Evolutionary conservation across 106 monocot species (phyloP), one percentile per base, ranked within the genome.

Genomic region (Acorus gramineus): DNA sequence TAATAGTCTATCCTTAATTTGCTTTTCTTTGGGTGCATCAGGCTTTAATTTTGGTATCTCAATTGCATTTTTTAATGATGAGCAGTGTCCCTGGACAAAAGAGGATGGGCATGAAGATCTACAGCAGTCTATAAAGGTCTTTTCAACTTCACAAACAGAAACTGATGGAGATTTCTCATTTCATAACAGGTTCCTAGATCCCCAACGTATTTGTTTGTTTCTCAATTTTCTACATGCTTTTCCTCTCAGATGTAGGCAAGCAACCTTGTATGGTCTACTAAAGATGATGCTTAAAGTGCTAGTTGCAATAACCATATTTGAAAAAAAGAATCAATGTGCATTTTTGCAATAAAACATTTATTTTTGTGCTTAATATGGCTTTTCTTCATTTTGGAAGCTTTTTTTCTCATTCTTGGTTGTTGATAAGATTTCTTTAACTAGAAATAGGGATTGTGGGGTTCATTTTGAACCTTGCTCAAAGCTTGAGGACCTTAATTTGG

Each of bases 401-500:
- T 8, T 50, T 54, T 71, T 4, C 42, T 73, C 52, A 61, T 67
- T 61, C 45, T 62, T 3, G 61, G 59, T 50, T 11, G 59, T 73
- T 65, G n/a, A 65, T 71, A 59, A 28, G 65, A 48, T 50, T 68
- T 68, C 55, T 84, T 57, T 70, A 64, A 79, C 58, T 73, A 75
- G 53, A 71, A 71, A 56, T 67, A 49, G 57, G 63, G 60, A 71
- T 56, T 67, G 52, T 78, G 65, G 52, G 65, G 72, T 70, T 90
- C 74, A 82, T 71, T 77, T 69, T 85, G 60, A 82, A 58, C 67
- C 58, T 79, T 77, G 61, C 55, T 73, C 65, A 65, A 79, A 85
- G 89, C 61, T 85, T 61, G 82, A 80, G 59, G 82, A 85, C 42
- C 14, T 64, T 69, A 84, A 59, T 64, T 60, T 59, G 76, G 82